A percentile compares a stretch with the other conserved stretches of the same genome.
Conservation (phyloP, 805 yeast species). For the Suhomyces tanzawaensis region DNA sequence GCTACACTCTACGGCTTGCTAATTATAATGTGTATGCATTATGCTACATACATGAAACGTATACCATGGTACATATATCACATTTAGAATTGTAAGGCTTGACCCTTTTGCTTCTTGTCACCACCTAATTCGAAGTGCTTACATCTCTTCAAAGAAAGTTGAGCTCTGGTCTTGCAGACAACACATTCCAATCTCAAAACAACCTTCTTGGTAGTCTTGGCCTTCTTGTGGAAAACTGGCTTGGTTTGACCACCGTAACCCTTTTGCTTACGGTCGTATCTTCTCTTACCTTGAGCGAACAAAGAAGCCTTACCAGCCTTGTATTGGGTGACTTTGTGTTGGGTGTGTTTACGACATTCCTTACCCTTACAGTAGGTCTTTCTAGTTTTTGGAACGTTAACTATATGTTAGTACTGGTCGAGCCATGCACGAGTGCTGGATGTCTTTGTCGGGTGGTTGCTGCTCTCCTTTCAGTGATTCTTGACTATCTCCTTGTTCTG, state of each 20-base stretch:
- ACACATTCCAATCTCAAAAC: conserved; percentile 99
- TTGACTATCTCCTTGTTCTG: too few relatives aligned
- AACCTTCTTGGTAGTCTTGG: conserved; percentile 99
- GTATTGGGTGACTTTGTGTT: conserved; percentile 99
- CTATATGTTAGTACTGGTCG: conserved; percentile 45
- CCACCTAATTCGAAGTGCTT: conserved; percentile 99
- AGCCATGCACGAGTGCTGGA: too few relatives aligned
- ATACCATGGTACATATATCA: conserved; percentile 4
- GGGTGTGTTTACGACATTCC: conserved; percentile 99
- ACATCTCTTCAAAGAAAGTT: conserved; percentile 97
- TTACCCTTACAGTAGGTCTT: conserved; percentile 99
- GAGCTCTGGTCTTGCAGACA: conserved; percentile 97
- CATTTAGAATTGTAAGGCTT: conserved; percentile 93
- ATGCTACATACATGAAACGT: conserved; percentile 3
- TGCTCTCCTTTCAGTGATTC: too few relatives aligned
- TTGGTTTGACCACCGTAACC: conserved; percentile 99
- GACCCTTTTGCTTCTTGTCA: conserved; percentile 99
- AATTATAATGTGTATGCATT: not conserved
- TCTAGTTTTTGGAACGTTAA: conserved; percentile 99
- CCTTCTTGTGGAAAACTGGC: conserved; percentile 99
- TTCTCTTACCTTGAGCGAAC: conserved; percentile 99
- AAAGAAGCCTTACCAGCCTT: conserved; percentile 99
- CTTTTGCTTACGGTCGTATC: conserved; percentile 99
- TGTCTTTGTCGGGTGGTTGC: too few relatives aligned
- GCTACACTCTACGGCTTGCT: not conserved